Conservation (phyloP, 768 basidiomycete species). For the Tulasnella sp. region DNA sequence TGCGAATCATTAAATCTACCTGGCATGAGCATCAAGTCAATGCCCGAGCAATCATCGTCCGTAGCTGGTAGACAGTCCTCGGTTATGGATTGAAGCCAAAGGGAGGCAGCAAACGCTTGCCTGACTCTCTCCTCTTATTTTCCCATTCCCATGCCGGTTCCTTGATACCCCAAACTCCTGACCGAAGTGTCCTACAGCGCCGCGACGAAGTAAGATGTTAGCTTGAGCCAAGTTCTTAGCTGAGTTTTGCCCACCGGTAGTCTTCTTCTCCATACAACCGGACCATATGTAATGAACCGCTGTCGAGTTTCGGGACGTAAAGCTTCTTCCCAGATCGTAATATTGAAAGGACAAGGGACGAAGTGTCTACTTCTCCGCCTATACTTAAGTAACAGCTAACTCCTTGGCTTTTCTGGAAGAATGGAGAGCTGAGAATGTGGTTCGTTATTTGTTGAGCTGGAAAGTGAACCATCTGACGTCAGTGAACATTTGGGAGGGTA, state of each 20-base stretch:
- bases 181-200: slow-evolving; percentile 15
- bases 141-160: slow-evolving; percentile 30
- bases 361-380: slow-evolving; percentile 30
- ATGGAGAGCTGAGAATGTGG: slow-evolving; percentile 15
- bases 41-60: slow-evolving; percentile 4
- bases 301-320: slow-evolving; percentile 31
- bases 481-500: not conserved
- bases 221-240: not conserved
- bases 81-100: not conserved
- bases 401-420: slow-evolving; percentile 26
- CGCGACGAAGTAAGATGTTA: not conserved
- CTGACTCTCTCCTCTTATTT: slow-evolving; percentile 21
- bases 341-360: slow-evolving; percentile 26
- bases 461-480: not conserved
- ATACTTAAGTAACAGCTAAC: slow-evolving; percentile 32
- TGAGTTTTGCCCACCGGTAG: not conserved
- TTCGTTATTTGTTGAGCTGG: slow-evolving; percentile 27
- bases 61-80: slow-evolving; percentile 16
- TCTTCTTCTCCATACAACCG: slow-evolving; percentile 30
- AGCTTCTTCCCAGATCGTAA: slow-evolving; percentile 29
- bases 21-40: slow-evolving; percentile 31
- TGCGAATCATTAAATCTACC: not conserved
- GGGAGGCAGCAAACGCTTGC: slow-evolving; percentile 3
- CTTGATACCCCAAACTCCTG: slow-evolving; percentile 32
- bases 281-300: slow-evolving; percentile 28